phyloP scores from a whole-genome alignment of 345 rosid species.

The Rhizophora apiculata region DNA sequence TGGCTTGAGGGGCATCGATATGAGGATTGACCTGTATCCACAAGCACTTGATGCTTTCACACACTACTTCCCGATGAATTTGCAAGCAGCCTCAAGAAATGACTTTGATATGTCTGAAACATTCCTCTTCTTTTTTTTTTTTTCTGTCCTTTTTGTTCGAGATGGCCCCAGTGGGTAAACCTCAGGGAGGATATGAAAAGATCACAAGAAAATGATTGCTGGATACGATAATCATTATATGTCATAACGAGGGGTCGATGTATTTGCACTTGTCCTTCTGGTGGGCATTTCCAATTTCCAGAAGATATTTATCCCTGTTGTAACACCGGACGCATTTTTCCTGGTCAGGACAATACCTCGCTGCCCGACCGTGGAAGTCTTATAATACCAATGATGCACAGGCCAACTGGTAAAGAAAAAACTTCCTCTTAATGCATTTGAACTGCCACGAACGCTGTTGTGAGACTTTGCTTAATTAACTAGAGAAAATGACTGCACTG shows the following conservation, averaged over 20 bases:
- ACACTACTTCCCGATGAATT: constrained; percentile 26
- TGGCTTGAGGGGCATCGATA: constrained; percentile 40
- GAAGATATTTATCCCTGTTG: too few species aligned
- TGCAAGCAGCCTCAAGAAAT: neutral
- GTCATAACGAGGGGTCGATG: neutral
- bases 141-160: neutral
- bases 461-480: neutral
- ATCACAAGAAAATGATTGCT: neutral
- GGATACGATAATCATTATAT: too few species aligned
- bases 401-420: neutral
- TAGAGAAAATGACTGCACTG: neutral
- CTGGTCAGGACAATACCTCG: neutral
- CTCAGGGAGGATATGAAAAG: neutral
- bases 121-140: neutral
- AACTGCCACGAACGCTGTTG: neutral
- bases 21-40: constrained; percentile 55
- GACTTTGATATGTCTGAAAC: neutral
- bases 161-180: neutral
- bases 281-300: neutral
- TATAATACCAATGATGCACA: neutral
- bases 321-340: too few species aligned
- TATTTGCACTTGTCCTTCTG: neutral
- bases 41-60: constrained; percentile 31
- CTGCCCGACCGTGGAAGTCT: neutral
- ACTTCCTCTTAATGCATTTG: neutral